These are phyloP conservation scores for Leptographium galeiforme DNA, from an alignment of 2,329 filamentous ascomycete genomes.

Conservation along the genomic window DNA sequence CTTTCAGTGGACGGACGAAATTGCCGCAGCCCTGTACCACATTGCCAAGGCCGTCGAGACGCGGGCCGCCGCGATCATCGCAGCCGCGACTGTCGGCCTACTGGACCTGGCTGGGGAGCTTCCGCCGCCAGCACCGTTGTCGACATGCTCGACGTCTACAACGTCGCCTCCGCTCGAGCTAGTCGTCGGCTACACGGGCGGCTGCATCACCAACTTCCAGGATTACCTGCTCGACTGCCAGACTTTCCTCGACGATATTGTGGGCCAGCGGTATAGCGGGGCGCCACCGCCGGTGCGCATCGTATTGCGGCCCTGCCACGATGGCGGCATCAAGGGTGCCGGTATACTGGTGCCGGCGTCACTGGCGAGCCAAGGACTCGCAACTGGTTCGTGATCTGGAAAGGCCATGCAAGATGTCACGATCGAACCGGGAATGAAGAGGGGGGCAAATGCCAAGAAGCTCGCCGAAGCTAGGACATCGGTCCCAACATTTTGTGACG, in stretches of 20 bases:
- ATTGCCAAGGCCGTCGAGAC: constrained; percentile 59
- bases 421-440: no score
- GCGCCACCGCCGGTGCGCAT: constrained; percentile 25
- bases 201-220: constrained; percentile 69
- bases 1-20: constrained; percentile 49
- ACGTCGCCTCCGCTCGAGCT: constrained; percentile 32
- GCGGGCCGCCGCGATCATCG: constrained; percentile 60
- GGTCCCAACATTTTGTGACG: no score
- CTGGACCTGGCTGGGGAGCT: constrained; percentile 58
- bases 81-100: constrained; percentile 58
- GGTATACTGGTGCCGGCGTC: constrained; percentile 42
- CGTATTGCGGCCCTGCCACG: constrained; percentile 41
- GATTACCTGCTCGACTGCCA: constrained; percentile 60
- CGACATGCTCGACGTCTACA: no score
- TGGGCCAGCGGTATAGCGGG: constrained; percentile 24
- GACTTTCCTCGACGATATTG: constrained; percentile 45
- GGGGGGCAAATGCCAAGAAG: no score
- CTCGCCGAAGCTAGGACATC: no score
- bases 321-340: constrained; percentile 48
- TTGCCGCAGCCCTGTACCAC: constrained; percentile 45
- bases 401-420: no score
- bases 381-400: no score
- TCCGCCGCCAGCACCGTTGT: constrained; percentile 10
- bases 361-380: constrained; percentile 2
- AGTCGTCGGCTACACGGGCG: constrained; percentile 67